Evolutionary conservation across 2,329 filamentous ascomycete species (phyloP).

Genomic region (Penicillium fuscoglaucum): DNA sequence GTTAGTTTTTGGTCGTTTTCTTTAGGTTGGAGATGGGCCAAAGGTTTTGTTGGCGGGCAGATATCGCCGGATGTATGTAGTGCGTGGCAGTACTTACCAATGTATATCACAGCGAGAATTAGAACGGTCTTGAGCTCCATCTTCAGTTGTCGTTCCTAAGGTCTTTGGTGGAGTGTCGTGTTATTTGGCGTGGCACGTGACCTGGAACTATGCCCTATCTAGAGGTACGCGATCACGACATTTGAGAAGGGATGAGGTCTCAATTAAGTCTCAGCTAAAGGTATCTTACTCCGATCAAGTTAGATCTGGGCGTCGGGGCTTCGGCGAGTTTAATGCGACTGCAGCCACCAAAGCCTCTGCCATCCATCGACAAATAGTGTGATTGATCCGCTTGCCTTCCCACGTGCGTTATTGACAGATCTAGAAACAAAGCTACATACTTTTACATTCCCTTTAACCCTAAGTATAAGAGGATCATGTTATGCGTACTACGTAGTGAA

Average conservation of each 20-base stretch:
- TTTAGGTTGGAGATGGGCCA: neutral
- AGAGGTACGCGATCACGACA: conserved; percentile 1
- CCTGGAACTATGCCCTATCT: conserved; percentile 8
- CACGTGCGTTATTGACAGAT: neutral
- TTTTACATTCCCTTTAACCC: neutral
- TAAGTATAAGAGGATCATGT: accelerated
- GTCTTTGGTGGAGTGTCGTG: conserved; percentile 11
- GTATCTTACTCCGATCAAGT: neutral
- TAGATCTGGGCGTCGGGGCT: neutral
- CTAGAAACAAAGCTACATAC: neutral
- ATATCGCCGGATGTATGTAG: neutral
- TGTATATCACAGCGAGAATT: conserved; percentile 21
- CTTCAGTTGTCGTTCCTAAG: conserved; percentile 13
- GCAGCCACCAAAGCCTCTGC: neutral
- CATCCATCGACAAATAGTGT: neutral
- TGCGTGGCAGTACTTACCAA: conserved; percentile 17
- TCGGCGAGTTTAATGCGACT: neutral
- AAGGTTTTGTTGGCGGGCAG: neutral
- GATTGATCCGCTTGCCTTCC: neutral
- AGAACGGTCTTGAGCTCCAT: conserved; percentile 26
- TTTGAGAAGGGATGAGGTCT: neutral
- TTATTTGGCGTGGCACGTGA: conserved; percentile 9
- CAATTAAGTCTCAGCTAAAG: neutral
- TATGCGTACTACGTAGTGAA: neutral
- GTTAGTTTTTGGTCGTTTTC: neutral